Evolutionary conservation across 208 protist species (phyloP), one percentile per base, ranked within the genome.

Genomic region (Wallacemonas rigidus): DNA sequence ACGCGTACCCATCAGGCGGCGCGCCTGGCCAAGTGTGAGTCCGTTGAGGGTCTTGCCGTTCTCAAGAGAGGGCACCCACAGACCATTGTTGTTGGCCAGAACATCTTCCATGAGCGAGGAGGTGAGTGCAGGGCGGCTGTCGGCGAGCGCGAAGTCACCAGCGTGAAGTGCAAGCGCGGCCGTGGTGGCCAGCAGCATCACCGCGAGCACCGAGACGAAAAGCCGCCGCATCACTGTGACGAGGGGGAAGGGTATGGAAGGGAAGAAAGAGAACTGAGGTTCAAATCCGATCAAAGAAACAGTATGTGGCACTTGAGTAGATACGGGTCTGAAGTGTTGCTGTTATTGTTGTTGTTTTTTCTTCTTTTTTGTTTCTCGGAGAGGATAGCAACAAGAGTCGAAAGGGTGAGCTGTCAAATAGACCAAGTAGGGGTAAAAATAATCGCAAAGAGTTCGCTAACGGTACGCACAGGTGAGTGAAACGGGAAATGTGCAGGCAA

Each of bases 41-140:
- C 74, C 69, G 36, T 57, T 68, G 62, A 88, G 71, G 12, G 79
- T 55, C 56, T 74, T 62, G 55, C 82, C 79, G 72, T 90, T 87
- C 11, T 81, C 76, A 11, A 74, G 72, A 1, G 82, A 81, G 39
- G 84, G 81, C 45, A 71, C 78, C 88, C 88, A 93, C 60, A 82
- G 69, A 8, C 88, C 88, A 2, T 83, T 80, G 43, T 75, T 74
- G 60, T 84, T 78, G 1, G 51, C 11, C n/a, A 65, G 40, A 45
- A 65, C 60, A 38, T 65, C 60, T 0, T 65, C 47, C 4, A 58
- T 44, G 12, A 70, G 65, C 11, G 53, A 70, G n/a, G 60, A 45
- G n/a, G 41, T 53, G 41, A 65, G 60, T 41, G 60, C 60, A 7
- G 60, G 60, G 17, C 60, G 60, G 60, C 40, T 51, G 26, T 65